Evolutionary conservation across 2,329 filamentous ascomycete species (phyloP).

Genomic region (Colletotrichum horii): DNA sequence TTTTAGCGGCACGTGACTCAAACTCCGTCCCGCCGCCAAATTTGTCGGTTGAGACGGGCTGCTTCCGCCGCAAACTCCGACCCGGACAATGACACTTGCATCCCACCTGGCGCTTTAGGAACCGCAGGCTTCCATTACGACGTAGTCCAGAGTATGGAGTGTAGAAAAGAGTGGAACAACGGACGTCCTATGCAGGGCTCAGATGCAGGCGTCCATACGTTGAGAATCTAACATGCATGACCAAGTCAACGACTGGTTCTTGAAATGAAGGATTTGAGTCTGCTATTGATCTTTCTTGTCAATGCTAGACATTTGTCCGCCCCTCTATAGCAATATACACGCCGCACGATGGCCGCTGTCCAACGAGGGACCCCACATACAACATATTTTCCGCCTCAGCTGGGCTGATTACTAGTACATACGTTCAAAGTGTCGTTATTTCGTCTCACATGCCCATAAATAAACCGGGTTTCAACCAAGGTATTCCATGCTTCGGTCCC

Average conservation of each 20-base stretch:
- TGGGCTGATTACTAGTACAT: slow-evolving; percentile 15
- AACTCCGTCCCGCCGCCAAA: background rate
- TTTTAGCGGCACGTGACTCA: slow-evolving; percentile 17
- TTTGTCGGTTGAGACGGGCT: background rate
- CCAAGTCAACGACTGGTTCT: background rate
- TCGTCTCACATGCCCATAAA: slow-evolving; percentile 13
- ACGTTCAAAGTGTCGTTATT: slow-evolving; percentile 7
- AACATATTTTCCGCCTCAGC: background rate
- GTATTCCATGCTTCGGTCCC: background rate
- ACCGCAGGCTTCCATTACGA: background rate
- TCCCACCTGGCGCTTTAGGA: background rate
- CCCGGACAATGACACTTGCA: background rate
- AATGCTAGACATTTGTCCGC: background rate
- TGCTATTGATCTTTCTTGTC: background rate
- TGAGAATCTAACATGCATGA: background rate
- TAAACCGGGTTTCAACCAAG: background rate
- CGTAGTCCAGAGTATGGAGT: background rate
- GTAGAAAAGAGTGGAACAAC: background rate
- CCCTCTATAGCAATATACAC: background rate
- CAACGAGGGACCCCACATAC: background rate
- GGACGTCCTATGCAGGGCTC: background rate
- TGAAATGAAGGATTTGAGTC: background rate
- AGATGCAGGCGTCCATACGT: background rate
- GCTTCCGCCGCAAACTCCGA: slow-evolving; percentile 16
- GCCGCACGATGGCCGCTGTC: background rate